Conservation (phyloP, 352 stramenopile species). For the Aphanomyces invadans region DNA sequence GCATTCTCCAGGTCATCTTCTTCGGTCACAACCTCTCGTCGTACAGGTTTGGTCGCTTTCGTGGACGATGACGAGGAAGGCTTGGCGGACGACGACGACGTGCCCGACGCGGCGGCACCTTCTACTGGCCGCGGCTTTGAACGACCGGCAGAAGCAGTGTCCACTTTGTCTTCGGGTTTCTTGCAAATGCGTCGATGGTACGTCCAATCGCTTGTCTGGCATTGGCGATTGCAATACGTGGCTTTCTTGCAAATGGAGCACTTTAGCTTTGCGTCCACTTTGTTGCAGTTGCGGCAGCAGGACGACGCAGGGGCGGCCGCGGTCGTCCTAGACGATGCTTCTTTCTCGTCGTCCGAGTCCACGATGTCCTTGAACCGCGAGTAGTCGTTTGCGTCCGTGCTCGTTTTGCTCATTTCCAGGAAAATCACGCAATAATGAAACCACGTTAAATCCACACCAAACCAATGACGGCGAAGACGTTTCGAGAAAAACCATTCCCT, state of each 20-base stretch:
- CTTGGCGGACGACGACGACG: slow-evolving; percentile 2
- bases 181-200: slow-evolving; percentile 87
- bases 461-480: not conserved
- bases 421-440: not conserved
- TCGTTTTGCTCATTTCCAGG: not conserved
- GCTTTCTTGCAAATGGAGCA: slow-evolving; percentile 84
- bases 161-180: slow-evolving; percentile 53
- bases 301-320: slow-evolving; percentile 9
- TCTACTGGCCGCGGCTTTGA: slow-evolving; percentile 12
- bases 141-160: slow-evolving; percentile 15
- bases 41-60: slow-evolving; percentile 24
- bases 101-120: slow-evolving; percentile 6
- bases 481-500: not conserved
- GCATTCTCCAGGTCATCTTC: slow-evolving; percentile 60
- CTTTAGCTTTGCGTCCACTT: slow-evolving; percentile 68
- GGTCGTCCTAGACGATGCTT: slow-evolving; percentile 24
- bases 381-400: slow-evolving; percentile 77
- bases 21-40: slow-evolving; percentile 53
- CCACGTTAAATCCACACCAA: not conserved
- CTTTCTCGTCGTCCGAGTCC: slow-evolving; percentile 33
- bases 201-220: slow-evolving; percentile 74
- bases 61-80: not conserved
- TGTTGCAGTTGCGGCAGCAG: slow-evolving; percentile 71
- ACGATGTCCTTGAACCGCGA: slow-evolving; percentile 77
- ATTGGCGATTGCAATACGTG: slow-evolving; percentile 69